Evolutionary conservation across 2,329 filamentous ascomycete species (phyloP).

Genomic region (Coleophoma crateriformis): DNA sequence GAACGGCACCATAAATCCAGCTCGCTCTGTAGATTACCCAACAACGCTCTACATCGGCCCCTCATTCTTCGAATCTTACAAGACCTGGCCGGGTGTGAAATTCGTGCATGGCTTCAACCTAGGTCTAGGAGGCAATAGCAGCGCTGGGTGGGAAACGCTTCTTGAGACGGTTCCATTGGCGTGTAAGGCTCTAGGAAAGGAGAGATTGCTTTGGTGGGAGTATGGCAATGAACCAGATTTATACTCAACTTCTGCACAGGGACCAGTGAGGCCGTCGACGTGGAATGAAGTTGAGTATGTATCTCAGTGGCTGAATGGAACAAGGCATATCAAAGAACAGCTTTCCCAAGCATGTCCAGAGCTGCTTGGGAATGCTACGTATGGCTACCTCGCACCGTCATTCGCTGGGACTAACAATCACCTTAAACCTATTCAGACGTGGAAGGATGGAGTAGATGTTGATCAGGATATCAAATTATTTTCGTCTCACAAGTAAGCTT

Average conservation of each 20-base stretch:
- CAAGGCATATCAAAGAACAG: constrained; percentile 38
- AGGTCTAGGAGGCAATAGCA: constrained; percentile 42
- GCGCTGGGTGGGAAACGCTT: constrained; percentile 44
- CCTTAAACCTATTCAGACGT: constrained; percentile 39
- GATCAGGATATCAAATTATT: constrained; percentile 45
- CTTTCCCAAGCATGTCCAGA: constrained; percentile 45
- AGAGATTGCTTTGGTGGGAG: constrained; percentile 51
- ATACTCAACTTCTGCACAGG: constrained; percentile 45
- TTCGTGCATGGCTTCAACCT: constrained; percentile 60
- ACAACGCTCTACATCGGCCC: constrained; percentile 55
- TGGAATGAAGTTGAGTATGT: constrained; percentile 53
- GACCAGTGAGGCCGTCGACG: constrained; percentile 40
- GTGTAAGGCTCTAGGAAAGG: constrained; percentile 47
- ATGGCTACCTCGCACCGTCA: constrained; percentile 51
- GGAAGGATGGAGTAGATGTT: constrained; percentile 37
- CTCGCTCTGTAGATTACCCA: constrained; percentile 51
- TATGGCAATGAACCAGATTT: constrained; percentile 62
- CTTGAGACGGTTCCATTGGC: constrained; percentile 48
- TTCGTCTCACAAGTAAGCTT: constrained; percentile 52
- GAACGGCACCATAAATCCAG: constrained; percentile 45
- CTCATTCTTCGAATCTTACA: constrained; percentile 58
- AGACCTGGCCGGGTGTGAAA: constrained; percentile 46
- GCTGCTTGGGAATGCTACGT: constrained; percentile 32
- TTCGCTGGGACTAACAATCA: constrained; percentile 47
- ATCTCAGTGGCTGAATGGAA: constrained; percentile 51